Conservation (phyloP, 768 basidiomycete species). For the Solioccasus polychromus region DNA sequence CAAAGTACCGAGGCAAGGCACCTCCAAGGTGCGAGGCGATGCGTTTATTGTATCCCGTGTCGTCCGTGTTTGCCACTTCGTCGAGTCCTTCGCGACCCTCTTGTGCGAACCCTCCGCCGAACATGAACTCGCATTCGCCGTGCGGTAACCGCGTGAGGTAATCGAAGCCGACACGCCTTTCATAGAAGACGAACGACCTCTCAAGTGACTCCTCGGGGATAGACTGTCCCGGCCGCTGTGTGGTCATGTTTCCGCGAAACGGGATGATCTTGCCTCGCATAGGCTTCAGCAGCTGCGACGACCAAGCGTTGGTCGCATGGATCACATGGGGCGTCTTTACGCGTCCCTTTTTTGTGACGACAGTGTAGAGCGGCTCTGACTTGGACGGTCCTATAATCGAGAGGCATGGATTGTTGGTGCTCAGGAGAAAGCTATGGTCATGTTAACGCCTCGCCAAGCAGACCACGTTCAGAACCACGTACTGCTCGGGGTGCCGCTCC, state of each 20-base stretch:
- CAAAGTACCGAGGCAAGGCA: constrained; percentile 54
- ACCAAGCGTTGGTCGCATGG: constrained; percentile 86
- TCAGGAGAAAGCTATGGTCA: constrained; percentile 50
- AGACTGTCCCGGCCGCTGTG: constrained; percentile 52
- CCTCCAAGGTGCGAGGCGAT: constrained; percentile 40
- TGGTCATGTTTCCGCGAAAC: constrained; percentile 57
- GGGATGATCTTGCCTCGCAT: constrained; percentile 65
- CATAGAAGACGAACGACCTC: constrained; percentile 60
- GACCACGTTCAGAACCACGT: constrained; percentile 13
- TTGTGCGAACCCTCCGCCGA: constrained; percentile 55
- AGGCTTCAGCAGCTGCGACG: constrained; percentile 62
- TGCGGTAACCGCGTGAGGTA: constrained; percentile 64
- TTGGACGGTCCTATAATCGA: constrained; percentile 37
- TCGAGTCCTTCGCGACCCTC: constrained; percentile 29
- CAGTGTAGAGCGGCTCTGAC: constrained; percentile 40
- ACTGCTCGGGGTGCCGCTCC: constrained; percentile 44
- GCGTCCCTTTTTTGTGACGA: constrained; percentile 60
- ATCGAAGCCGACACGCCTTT: constrained; percentile 45
- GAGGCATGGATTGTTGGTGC: constrained; percentile 61
- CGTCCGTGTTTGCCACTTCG: constrained; percentile 40
- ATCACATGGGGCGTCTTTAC: constrained; percentile 62
- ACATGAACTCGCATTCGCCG: constrained; percentile 52
- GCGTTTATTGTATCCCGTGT: constrained; percentile 30
- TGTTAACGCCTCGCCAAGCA: not conserved
- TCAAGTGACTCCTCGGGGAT: constrained; percentile 33